A percentile compares a stretch with the other conserved stretches of the same genome.
Conservation (phyloP, 225 moss, liverwort and hornwort genomes). For the Rhytidiadelphus loreus region DNA sequence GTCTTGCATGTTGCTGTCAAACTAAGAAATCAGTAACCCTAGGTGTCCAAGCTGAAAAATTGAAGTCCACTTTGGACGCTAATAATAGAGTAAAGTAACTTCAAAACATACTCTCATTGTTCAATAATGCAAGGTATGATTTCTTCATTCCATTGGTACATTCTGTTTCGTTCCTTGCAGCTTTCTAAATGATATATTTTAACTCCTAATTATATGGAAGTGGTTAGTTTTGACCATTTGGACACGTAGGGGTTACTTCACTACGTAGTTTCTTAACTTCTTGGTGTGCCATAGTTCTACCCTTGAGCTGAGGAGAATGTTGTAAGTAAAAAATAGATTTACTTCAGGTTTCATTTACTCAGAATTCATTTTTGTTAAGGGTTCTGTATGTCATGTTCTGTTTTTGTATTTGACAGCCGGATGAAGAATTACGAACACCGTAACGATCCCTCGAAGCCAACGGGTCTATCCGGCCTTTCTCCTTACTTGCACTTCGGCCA, state of each 20-base stretch:
- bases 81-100: not conserved
- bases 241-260: not conserved
- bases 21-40: not conserved
- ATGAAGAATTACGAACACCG: constrained; percentile 71
- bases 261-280: not conserved
- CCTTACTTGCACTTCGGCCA: constrained; percentile 95
- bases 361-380: not conserved
- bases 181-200: not conserved
- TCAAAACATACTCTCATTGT: not conserved
- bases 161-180: not conserved
- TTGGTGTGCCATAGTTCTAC: not conserved
- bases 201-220: not conserved
- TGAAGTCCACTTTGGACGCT: not conserved
- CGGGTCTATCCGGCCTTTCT: constrained; percentile 75
- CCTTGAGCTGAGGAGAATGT: not conserved
- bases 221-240: not conserved
- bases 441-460: constrained; percentile 82
- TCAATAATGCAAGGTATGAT: not conserved
- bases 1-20: not conserved
- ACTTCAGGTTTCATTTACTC: not conserved
- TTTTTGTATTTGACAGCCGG: constrained; percentile 20
- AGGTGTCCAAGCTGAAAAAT: not conserved
- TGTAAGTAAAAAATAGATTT: not conserved
- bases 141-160: not conserved
- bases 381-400: not conserved